Base-by-base conservation (phyloP, 139 green algal genomes). In the Haematococcus lacustris region DNA sequence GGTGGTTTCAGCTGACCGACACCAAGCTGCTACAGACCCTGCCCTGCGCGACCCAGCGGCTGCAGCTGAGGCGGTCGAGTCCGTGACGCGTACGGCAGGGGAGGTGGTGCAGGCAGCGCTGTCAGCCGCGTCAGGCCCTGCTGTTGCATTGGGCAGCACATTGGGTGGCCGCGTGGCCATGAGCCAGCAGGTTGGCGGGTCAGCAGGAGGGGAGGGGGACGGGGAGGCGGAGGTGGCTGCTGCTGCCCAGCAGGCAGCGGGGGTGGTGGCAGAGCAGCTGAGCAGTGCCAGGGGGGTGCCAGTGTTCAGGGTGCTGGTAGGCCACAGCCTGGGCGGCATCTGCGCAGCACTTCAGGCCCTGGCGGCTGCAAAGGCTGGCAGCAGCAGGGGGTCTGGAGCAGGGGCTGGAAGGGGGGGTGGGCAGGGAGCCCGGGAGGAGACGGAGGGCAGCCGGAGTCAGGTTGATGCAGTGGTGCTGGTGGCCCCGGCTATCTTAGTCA, bases 261-360 rank as follows among this genome's bases (percentile, higher is more conserved):
- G 6, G 59, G 68, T 47, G 6, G 53, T 67, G 41, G 76, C 43
- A 39, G 40, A 38, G 35, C n/a, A n/a, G n/a, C n/a, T n/a, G n/a
- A n/a, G n/a, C n/a, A n/a, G n/a, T n/a, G n/a, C n/a, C n/a, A n/a
- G n/a, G n/a, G n/a, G n/a, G n/a, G 66, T 41, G 61, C 51, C 33
- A n/a, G 50, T 53, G 25, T 51, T 21, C 28, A 66, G 72, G 2
- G 81, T 96, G 38, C 69, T 94, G 64, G 72, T 96, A 3, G 91
- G 91, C 1, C 91, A 97, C 78, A 86, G 71, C 38, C 75, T 97
- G 64, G 91, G 91, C 1, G 87, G 77, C 1, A 82, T 86, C 2
- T 87, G 86, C 47, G 88, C 80, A 0, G 83, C 88, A 5, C 82
- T 90, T 7, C 80, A 85, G 43, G 79, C 76, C 1, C 47, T 77